phyloP scores from a whole-genome alignment of 2,329 filamentous ascomycete species.

The Davidsoniella eucalypti region DNA sequence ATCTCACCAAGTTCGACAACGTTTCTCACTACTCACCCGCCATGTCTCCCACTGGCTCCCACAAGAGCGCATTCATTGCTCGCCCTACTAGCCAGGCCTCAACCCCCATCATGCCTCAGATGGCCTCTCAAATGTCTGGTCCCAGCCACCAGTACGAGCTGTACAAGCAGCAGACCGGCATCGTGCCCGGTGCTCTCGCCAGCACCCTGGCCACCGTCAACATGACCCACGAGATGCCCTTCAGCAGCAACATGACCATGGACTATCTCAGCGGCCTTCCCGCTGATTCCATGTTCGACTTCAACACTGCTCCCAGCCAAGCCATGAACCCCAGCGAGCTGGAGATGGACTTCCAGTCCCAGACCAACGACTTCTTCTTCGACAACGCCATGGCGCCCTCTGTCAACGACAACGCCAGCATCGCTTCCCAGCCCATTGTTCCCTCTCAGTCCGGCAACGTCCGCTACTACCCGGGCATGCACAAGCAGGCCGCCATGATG shows the following conservation, averaged over 20 bases:
- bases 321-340: conserved; percentile 44
- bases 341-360: conserved; percentile 41
- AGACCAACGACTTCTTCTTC: conserved; percentile 50
- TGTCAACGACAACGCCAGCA: conserved; percentile 30
- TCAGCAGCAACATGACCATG: conserved; percentile 31
- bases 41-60: conserved; percentile 35
- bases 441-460: conserved; percentile 36
- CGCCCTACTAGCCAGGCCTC: conserved; percentile 35
- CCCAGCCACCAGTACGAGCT: conserved; percentile 92
- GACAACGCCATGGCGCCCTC: conserved; percentile 20
- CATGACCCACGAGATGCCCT: conserved; percentile 38
- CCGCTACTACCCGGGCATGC: conserved; percentile 82
- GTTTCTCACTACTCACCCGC: conserved; percentile 43
- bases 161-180: conserved; percentile 89
- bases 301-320: conserved; percentile 50
- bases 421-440: conserved; percentile 28
- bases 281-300: conserved; percentile 53
- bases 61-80: conserved; percentile 35
- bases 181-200: conserved; percentile 69
- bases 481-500: conserved; percentile 69
- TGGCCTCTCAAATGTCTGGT: conserved; percentile 45
- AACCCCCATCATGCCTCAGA: conserved; percentile 36
- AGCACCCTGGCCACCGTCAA: conserved; percentile 61
- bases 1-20: conserved; percentile 47
- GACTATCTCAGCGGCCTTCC: conserved; percentile 39